Base-by-base conservation (phyloP, 768 basidiomycete species). In the Fibroporia radiculosa region DNA sequence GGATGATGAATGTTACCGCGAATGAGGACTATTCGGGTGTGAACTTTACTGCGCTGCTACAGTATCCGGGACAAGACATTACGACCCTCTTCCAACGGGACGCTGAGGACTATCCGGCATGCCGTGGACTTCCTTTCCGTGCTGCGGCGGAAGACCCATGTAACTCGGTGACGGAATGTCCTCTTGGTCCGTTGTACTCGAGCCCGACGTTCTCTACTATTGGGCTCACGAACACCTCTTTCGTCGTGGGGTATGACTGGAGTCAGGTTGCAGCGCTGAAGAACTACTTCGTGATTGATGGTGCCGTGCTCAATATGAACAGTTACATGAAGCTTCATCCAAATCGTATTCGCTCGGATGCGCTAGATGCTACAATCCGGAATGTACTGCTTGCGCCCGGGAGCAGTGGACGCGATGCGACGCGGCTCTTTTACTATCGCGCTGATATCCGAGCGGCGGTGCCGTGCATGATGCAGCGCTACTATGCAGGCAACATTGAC, bases 401-500 rank as follows among this genome's bases (percentile, higher is more conserved):
- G 1, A 60, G 68, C 4, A 75, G 75, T 42, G 90, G 93, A 7
- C 92, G 86, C 58, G 96, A 99, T 58, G 95, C 79, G 1, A 97
- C 95, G 0, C 80, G 85, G 36, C 69, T 92, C 24, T 95, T 99
- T 61, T 81, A 77, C 62, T 84, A 82, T 63, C 75, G 80, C 35
- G 53, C 72, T 5, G 74, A 76, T 42, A 75, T 90, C 45, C 69
- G 75, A 49, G 68, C 72, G 8, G 80, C 87, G 19, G 72, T 96
- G 3, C 74, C 79, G 8, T 99, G 96, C 63, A 72, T 99, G 42
- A 72, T 74, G 42, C 68, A 89, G 56, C 80, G 96, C 11, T 99
- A 96, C 63, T 78, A 78, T 40, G 93, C 93, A 0, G 96, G 96
- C 18, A 85, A 87, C 60, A 97, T 99, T 51, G 96, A 97, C 71